Evolutionary conservation across 805 yeast species (phyloP).

Genomic region (Isabelozyma rhagii): DNA sequence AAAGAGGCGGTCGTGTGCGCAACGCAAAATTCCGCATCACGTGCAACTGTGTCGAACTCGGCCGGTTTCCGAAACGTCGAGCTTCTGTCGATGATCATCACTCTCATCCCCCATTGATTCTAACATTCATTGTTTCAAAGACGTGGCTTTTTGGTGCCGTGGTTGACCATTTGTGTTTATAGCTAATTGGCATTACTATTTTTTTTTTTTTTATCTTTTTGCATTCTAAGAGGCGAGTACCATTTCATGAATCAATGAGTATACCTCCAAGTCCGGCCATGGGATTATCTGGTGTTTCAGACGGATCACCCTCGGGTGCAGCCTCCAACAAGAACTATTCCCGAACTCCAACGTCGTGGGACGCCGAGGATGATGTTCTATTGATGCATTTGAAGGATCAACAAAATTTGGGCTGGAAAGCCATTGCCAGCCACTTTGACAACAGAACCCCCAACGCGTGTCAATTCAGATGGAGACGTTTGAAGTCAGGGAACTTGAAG

Average conservation of each 20-base stretch:
- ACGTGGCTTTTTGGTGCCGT: too few relatives aligned
- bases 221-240: too few relatives aligned
- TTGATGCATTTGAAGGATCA: slow-evolving; percentile 45
- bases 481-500: slow-evolving; percentile 41
- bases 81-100: background rate
- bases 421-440: slow-evolving; percentile 40
- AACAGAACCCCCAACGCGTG: slow-evolving; percentile 48
- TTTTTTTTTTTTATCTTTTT: too few relatives aligned
- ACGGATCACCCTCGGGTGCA: background rate
- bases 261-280: background rate
- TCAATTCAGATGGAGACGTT: slow-evolving; percentile 46
- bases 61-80: background rate
- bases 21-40: background rate
- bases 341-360: slow-evolving; percentile 48
- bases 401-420: slow-evolving; percentile 48
- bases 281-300: background rate
- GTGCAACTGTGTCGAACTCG: background rate
- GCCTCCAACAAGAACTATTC: slow-evolving; percentile 22
- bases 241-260: background rate
- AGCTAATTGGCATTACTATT: too few relatives aligned
- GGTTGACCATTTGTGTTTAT: background rate
- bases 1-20: background rate
- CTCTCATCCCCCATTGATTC: background rate
- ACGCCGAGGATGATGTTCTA: slow-evolving; percentile 43
- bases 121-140: background rate